Evolutionary conservation across 345 rosid genomes (phyloP).

Genomic region (Populus davidiana): DNA sequence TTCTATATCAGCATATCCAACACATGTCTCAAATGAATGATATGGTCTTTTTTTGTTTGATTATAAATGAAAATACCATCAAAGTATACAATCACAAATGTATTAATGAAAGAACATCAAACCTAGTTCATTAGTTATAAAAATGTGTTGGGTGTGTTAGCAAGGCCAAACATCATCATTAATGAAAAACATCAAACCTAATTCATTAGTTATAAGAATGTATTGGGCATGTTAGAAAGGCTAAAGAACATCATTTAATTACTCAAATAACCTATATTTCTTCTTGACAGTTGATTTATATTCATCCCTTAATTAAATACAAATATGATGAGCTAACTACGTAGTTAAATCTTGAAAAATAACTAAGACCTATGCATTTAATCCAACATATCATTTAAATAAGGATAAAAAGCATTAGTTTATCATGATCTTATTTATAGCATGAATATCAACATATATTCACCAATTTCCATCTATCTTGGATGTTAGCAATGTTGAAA

Average conservation of each 20-base stretch:
- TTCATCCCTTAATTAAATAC: fast-evolving
- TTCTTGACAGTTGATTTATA: neutral
- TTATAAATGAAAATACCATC: no score
- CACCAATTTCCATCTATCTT: neutral
- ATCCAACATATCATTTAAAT: neutral
- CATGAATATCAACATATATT: neutral
- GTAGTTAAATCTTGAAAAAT: neutral
- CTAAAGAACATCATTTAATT: neutral
- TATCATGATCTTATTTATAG: neutral
- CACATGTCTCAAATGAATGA: no score
- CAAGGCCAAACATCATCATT: neutral
- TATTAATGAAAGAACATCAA: no score
- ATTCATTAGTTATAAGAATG: neutral
- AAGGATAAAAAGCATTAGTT: neutral
- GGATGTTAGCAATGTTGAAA: no score
- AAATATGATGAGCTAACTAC: neutral
- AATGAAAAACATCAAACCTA: no score
- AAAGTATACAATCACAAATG: no score
- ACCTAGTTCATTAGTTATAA: no score
- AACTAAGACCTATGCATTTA: neutral
- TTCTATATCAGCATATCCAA: no score
- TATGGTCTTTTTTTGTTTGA: no score
- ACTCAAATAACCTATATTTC: neutral
- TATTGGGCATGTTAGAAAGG: neutral
- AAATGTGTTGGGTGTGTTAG: neutral